Base-by-base conservation (phyloP, 139 green algal genomes). In the Coelastrella sp. region DNA sequence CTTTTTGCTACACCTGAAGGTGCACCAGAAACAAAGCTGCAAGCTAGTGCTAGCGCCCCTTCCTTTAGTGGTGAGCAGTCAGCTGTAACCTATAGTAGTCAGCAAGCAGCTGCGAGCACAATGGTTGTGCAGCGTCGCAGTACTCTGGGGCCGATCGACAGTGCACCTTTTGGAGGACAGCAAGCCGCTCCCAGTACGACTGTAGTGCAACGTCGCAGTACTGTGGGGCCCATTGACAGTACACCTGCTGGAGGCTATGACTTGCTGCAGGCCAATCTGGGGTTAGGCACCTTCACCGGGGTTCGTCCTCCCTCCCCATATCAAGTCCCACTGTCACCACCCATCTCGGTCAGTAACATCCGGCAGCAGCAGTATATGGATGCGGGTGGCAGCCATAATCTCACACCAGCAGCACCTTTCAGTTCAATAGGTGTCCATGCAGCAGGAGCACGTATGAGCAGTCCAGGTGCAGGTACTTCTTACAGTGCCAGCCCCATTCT, bases 121-220 rank as follows among this genome's bases (percentile, higher is more conserved):
- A 9, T 13, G 11, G 15, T 13, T 57, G 62, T 71, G 11, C 72
- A 67, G 72, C 72, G 40, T 23, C 32, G 67, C 67, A 74, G 64
- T 34, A 74, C 23, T 0, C 30, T 67, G 27, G 59, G 59, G 13
- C 30, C 59, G 27, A 23, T 67, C 13, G 59, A 23, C 1, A 67
- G 19, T 34, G 59, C 59, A 17, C 0, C 25, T 1, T n/a, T n/a
- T n/a, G n/a, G n/a, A n/a, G n/a, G n/a, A n/a, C n/a, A n/a, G n/a
- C n/a, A n/a, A n/a, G n/a, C n/a, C n/a, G n/a, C n/a, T n/a, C n/a
- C n/a, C n/a, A n/a, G n/a, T n/a, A n/a, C n/a, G n/a, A n/a, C n/a
- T n/a, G n/a, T 32, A 13, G 59, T 67, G 13, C 71, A 63, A 41
- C 71, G 35, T 23, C 25, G 64, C 64, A 74, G 64, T 34, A 74